phyloP scores from a whole-genome alignment of 78 protist genomes.

The Cavenderia fasciculata region DNA sequence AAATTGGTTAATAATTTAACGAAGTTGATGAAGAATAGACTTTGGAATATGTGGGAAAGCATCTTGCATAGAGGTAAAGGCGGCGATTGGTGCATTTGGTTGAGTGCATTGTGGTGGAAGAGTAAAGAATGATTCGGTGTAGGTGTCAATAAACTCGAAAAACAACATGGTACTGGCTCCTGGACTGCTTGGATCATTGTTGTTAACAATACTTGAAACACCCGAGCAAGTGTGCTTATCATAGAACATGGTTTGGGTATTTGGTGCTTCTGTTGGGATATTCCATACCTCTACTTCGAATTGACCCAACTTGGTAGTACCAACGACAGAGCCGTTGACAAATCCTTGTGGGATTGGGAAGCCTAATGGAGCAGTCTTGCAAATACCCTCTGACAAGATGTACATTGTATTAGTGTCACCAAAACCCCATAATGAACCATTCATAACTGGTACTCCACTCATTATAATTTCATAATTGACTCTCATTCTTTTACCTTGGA shows the following conservation, averaged over 20 bases:
- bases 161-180: background rate
- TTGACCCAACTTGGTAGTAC: background rate
- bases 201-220: background rate
- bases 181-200: background rate
- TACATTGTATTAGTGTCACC: background rate
- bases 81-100: no score
- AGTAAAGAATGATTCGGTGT: background rate
- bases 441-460: background rate
- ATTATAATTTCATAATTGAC: background rate
- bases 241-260: conserved; percentile 1
- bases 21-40: no score
- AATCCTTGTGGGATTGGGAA: conserved; percentile 20
- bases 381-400: background rate
- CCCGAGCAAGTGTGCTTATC: background rate
- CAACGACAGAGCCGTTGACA: background rate
- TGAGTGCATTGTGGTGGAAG: conserved; percentile 4
- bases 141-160: background rate
- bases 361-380: background rate
- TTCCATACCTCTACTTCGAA: conserved; percentile 18
- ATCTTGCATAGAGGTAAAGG: no score
- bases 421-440: conserved; percentile 1
- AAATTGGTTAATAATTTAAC: no score
- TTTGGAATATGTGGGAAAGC: no score
- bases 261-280: no score
- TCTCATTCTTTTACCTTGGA: background rate